Conservation (phyloP, 371 early-diverging fungal genomes). For the Apophysomyces elegans region DNA sequence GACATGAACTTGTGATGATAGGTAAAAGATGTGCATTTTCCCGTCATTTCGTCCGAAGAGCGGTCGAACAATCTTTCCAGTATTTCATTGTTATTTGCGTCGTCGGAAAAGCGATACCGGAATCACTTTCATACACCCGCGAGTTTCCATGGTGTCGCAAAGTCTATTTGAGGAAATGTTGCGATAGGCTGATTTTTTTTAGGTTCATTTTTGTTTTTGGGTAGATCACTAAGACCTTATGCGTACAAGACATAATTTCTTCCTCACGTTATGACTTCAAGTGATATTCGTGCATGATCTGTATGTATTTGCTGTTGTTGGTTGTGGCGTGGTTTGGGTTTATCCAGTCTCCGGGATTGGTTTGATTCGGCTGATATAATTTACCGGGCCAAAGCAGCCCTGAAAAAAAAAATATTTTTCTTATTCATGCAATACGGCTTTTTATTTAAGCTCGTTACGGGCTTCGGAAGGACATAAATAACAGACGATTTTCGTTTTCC, state of each 20-base stretch:
- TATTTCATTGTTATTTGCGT: neutral
- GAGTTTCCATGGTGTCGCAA: slow-evolving; percentile 4
- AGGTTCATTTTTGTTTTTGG: neutral
- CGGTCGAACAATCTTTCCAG: neutral
- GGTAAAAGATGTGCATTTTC: neutral
- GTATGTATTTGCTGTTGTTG: neutral
- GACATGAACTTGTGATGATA: neutral
- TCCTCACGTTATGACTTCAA: neutral
- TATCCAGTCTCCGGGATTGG: neutral
- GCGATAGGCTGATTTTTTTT: slow-evolving; percentile 10
- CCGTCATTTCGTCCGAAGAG: neutral
- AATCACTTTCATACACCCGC: neutral
- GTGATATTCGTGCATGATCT: neutral
- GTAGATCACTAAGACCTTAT: neutral
- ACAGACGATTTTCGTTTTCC: slow-evolving; percentile 4
- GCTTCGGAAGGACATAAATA: neutral
- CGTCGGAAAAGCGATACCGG: neutral
- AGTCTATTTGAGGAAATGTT: slow-evolving; percentile 2
- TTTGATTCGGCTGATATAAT: slow-evolving; percentile 1
- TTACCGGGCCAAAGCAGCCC: neutral
- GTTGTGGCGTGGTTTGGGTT: neutral
- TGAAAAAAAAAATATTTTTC: neutral
- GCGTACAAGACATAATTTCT: no score
- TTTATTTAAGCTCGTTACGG: slow-evolving; percentile 7
- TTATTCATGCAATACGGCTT: slow-evolving; percentile 12